These are phyloP conservation scores for Neurospora sp. DNA, from an alignment of 495 filamentous ascomycete genomes.

Conservation along the genomic window DNA sequence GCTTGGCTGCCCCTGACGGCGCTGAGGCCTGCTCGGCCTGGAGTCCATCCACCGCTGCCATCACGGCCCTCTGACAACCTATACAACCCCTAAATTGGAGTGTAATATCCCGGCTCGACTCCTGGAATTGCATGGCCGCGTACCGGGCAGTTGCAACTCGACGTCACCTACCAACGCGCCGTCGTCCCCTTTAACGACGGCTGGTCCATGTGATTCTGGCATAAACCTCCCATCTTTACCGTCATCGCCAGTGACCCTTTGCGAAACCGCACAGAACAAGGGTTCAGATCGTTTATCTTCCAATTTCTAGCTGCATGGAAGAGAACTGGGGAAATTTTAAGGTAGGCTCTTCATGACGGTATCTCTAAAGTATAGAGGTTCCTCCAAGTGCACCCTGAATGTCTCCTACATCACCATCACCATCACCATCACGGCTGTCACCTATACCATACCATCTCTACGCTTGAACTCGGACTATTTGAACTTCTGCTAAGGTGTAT, in stretches of 20 bases:
- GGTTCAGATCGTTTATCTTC: not conserved
- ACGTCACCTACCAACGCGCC: not conserved
- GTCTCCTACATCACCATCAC: not conserved
- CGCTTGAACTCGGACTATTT: not conserved
- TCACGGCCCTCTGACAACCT: not conserved
- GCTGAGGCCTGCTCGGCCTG: not conserved
- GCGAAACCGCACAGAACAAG: not conserved
- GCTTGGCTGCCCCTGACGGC: not conserved
- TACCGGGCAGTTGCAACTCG: not conserved
- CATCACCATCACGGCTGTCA: too few species aligned
- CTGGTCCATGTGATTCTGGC: not conserved
- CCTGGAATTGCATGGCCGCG: not conserved
- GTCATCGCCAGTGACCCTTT: not conserved
- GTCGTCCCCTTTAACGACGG: not conserved
- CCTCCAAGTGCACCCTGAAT: not conserved
- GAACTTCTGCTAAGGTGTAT: not conserved
- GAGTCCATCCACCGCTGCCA: not conserved
- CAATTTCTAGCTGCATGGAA: not conserved
- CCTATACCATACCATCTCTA: not conserved
- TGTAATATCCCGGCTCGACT: not conserved
- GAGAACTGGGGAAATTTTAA: not conserved
- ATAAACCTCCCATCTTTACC: slow-evolving; percentile 6
- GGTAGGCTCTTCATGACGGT: not conserved
- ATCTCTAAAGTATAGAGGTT: not conserved
- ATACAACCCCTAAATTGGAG: not conserved